phyloP scores from a whole-genome alignment of 1,284 basidiomycete genomes.

The Bjerkandera adusta region DNA sequence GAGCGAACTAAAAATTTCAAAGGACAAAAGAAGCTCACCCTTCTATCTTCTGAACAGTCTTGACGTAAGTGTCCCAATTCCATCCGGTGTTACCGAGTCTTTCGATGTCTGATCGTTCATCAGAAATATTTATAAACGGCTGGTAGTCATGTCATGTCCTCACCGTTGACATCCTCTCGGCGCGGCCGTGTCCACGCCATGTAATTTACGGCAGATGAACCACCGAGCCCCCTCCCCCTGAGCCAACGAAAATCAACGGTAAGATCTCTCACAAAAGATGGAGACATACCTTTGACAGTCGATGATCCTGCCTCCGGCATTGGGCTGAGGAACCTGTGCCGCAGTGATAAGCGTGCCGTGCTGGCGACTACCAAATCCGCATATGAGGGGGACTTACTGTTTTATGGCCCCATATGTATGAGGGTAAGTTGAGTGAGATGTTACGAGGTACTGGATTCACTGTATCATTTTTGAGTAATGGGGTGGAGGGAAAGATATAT shows the following conservation, averaged over 20 bases:
- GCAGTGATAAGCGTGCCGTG: background rate
- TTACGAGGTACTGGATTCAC: conserved; percentile 24
- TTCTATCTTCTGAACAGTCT: background rate
- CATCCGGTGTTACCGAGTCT: background rate
- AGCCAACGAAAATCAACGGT: background rate
- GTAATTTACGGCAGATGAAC: background rate
- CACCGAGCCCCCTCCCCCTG: background rate
- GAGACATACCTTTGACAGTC: background rate
- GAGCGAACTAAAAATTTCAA: background rate
- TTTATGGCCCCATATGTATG: conserved; percentile 27
- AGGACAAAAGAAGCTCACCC: background rate
- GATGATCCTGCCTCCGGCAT: conserved; percentile 1
- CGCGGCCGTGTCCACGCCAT: background rate
- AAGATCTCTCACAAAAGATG: background rate
- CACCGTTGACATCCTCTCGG: conserved; percentile 1
- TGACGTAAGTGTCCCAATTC: background rate
- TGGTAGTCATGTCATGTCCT: background rate
- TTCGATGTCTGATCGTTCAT: background rate
- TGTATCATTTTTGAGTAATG: too few species aligned
- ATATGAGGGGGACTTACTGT: too few species aligned
- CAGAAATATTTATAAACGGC: background rate
- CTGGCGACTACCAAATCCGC: conserved; percentile 1
- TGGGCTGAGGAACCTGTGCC: background rate
- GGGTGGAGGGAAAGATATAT: too few species aligned
- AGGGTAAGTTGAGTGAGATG: conserved; percentile 26